Conservation (phyloP, 371 early-diverging fungal genomes). For the Gilbertella persicaria region DNA sequence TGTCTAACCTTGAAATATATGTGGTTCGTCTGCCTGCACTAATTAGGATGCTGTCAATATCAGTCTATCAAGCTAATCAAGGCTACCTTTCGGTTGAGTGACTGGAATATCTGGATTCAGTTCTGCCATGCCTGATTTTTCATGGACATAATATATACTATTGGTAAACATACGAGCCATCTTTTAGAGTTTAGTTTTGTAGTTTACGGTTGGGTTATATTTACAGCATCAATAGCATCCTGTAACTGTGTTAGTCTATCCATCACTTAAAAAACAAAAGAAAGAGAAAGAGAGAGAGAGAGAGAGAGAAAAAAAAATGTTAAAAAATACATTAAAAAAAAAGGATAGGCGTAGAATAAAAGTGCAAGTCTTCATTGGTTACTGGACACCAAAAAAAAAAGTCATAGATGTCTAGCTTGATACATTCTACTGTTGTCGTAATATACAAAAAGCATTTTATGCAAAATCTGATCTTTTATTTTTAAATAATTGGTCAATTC, state of each 20-base stretch:
- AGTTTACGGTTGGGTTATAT: background rate
- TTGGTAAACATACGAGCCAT: slow-evolving; percentile 58
- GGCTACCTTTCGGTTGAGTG: slow-evolving; percentile 44
- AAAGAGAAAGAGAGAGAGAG: slow-evolving; percentile 1
- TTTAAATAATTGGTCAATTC: too few relatives aligned
- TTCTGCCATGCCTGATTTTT: slow-evolving; percentile 49
- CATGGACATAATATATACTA: slow-evolving; percentile 54
- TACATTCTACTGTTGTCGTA: too few relatives aligned
- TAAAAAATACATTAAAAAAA: background rate
- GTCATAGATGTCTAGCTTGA: too few relatives aligned
- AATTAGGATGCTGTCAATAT: too few relatives aligned
- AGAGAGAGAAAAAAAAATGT: background rate
- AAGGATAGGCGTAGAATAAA: background rate
- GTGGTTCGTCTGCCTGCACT: slow-evolving; percentile 52
- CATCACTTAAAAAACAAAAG: slow-evolving; percentile 22
- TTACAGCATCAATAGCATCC: slow-evolving; percentile 62
- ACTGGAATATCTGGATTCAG: slow-evolving; percentile 44
- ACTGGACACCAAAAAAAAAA: too few relatives aligned
- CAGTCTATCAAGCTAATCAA: too few relatives aligned
- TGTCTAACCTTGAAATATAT: slow-evolving; percentile 41
- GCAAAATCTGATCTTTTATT: too few relatives aligned
- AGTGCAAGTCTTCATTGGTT: too few relatives aligned
- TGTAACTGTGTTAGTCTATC: slow-evolving; percentile 64
- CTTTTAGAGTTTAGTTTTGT: slow-evolving; percentile 11
- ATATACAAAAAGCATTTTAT: too few relatives aligned